These are phyloP conservation scores for Pichia sp. DNA, from an alignment of 1,139 yeast species.

Conservation along the genomic window DNA sequence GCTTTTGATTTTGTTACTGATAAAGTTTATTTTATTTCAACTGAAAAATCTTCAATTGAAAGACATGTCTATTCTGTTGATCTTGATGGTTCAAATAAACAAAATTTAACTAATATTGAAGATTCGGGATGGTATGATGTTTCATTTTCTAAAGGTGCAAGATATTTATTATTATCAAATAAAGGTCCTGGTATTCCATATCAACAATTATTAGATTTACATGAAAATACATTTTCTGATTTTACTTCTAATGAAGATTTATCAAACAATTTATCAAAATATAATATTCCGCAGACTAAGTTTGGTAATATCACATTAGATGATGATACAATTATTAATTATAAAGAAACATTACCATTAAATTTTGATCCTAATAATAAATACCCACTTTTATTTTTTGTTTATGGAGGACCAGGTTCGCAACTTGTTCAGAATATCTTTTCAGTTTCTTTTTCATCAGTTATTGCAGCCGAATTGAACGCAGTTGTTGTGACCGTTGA, in stretches of 20 bases:
- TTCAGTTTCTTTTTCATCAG: conserved; percentile 51
- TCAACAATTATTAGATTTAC: conserved; percentile 57
- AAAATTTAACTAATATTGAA: conserved; percentile 49
- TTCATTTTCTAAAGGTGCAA: conserved; percentile 62
- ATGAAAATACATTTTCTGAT: conserved; percentile 23
- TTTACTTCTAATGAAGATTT: conserved; percentile 48
- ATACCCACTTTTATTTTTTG: conserved; percentile 68
- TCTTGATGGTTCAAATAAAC: conserved; percentile 31
- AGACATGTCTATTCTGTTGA: conserved; percentile 47
- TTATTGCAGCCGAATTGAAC: conserved; percentile 60
- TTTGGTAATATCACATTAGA: conserved; percentile 44
- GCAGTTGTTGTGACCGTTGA: conserved; percentile 76
- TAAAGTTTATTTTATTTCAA: conserved; percentile 42
- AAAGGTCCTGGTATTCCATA: conserved; percentile 64
- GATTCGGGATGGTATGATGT: conserved; percentile 63
- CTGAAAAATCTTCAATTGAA: conserved; percentile 46
- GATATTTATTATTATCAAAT: conserved; percentile 54
- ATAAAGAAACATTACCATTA: conserved; percentile 59
- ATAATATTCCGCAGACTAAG: conserved; percentile 42
- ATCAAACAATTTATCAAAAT: conserved; percentile 33
- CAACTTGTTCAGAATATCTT: conserved; percentile 56
- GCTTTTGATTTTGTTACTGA: conserved; percentile 41
- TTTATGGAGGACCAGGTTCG: conserved; percentile 82
- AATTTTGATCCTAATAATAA: conserved; percentile 44
- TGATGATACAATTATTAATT: conserved; percentile 36